phyloP scores from a whole-genome alignment of 148 eudicot genomes.

The Euryodendron excelsum region DNA sequence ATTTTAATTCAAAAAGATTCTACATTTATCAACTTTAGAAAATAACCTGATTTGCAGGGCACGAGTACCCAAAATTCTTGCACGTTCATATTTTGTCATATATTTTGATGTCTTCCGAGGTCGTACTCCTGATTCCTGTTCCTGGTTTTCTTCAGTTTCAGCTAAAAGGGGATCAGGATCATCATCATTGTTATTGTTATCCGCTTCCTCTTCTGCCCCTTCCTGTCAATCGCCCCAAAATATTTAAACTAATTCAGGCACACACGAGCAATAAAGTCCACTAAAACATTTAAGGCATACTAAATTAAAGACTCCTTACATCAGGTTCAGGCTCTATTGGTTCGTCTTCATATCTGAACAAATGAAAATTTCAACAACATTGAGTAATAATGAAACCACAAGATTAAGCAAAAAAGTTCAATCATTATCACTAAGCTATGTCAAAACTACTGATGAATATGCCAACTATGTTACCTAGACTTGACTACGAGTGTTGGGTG shows the following conservation, averaged over 20 bases:
- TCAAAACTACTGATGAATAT: background rate
- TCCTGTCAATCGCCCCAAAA: constrained; percentile 32
- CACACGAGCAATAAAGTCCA: background rate
- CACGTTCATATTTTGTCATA: constrained; percentile 73
- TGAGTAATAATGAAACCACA: background rate
- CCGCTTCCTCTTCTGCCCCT: constrained; percentile 53
- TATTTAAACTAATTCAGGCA: background rate
- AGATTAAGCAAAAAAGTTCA: background rate
- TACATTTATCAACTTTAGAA: background rate
- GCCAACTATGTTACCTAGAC: too few relatives aligned
- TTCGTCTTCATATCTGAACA: constrained; percentile 46
- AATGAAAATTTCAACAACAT: constrained; percentile 9
- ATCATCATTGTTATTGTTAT: constrained; percentile 51
- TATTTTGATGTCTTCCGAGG: constrained; percentile 76
- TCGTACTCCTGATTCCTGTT: constrained; percentile 43
- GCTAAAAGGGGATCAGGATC: constrained; percentile 49
- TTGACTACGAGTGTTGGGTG: too few relatives aligned
- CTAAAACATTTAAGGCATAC: background rate
- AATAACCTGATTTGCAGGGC: constrained; percentile 61
- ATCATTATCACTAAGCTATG: background rate
- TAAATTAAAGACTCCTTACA: constrained; percentile 22
- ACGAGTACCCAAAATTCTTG: constrained; percentile 60
- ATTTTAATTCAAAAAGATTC: background rate
- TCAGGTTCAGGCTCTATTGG: constrained; percentile 48
- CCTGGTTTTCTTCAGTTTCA: constrained; percentile 69